Base-by-base conservation (phyloP, 164 flowering plant species). In the Euptelea pleiosperma region DNA sequence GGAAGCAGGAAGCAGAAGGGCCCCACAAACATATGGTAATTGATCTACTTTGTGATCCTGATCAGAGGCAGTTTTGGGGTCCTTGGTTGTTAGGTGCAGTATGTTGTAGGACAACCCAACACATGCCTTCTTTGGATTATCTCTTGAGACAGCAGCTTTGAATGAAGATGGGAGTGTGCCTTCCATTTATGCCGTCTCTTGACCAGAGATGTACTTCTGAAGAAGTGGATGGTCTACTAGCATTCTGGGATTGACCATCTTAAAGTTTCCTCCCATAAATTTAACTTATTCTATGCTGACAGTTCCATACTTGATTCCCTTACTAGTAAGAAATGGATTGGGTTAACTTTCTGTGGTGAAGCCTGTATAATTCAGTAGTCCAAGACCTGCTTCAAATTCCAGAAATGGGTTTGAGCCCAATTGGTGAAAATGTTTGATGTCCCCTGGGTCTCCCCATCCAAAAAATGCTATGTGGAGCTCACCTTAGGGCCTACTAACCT, bases 1-100 rank as follows among this genome's bases (percentile, higher is more conserved):
- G 19, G 46, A 70, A 65, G 59, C 47, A 51, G 61, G 60, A 53
- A 54, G 70, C 10, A n/a, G n/a, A n/a, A n/a, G n/a, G n/a, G n/a
- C 55, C 48, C 25, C 37, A 30, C 47, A 30, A 55, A 62, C 69
- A 36, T 56, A 53, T 47, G 55, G 41, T 56, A 49, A 51, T 15
- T 52, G 61, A 62, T 43, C 40, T 61, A 40, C 43, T 41, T 3
- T 2, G 47, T 44, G 25, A 25, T 64, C 29, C 41, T 31, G 62
- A 52, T 52, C 9, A 52, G 49, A 66, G 59, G 66, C 12, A 24
- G n/a, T n/a, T 29, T 29, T 69, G 62, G 53, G 60, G 66, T 55
- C 48, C 57, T 54, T 57, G 58, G 58, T 58, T 29, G 56, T 22
- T 59, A 33, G 43, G 24, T 44, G 55, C 45, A 57, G 41, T 46